Base-by-base conservation (phyloP, 2,329 filamentous ascomycete species). In the Xylariaceae sp. region DNA sequence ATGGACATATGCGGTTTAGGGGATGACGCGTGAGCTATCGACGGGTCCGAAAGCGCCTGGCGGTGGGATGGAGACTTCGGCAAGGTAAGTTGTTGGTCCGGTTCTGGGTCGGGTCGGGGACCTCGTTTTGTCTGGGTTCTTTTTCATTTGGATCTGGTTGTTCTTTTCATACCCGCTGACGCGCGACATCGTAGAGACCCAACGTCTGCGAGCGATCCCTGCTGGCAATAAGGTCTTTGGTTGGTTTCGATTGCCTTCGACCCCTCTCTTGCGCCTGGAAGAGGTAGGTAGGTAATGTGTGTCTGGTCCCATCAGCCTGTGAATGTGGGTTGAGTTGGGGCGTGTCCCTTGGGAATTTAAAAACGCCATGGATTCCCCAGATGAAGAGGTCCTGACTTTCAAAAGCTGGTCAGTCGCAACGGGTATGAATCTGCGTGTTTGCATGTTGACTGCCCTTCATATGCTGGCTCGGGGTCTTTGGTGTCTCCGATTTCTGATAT, bases 1-100 rank as follows among this genome's bases (percentile, higher is more conserved):
- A 37, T 41, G 24, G 24, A n/a, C 27, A 32, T 45, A 48, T 46
- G 46, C 43, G 39, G 34, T 38, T 36, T 34, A n/a, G n/a, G n/a
- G n/a, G n/a, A n/a, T n/a, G n/a, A n/a, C n/a, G n/a, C n/a, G n/a
- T n/a, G n/a, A n/a, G n/a, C n/a, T n/a, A n/a, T n/a, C n/a, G n/a
- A n/a, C n/a, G n/a, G n/a, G n/a, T n/a, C 11, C 21, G 21, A 39
- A 40, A 11, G 14, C 37, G 7, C 32, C 37, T 41, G 27, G 18
- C 35, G 21, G 13, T 31, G 29, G 23, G 32, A 16, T 26, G 40
- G 28, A 24, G 14, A 19, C 40, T 13, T 38, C 43, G 42, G 39
- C 40, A 46, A 24, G 21, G 21, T 24, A 24, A 6, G 21, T 24
- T 31, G 36, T 33, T 17, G 5, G 29, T 17, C n/a, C 29, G 29